Evolutionary conservation across 192 early-diverging fungal genomes (phyloP), one percentile per base, ranked within the genome.

Genomic region (Spizellomyces sp.): DNA sequence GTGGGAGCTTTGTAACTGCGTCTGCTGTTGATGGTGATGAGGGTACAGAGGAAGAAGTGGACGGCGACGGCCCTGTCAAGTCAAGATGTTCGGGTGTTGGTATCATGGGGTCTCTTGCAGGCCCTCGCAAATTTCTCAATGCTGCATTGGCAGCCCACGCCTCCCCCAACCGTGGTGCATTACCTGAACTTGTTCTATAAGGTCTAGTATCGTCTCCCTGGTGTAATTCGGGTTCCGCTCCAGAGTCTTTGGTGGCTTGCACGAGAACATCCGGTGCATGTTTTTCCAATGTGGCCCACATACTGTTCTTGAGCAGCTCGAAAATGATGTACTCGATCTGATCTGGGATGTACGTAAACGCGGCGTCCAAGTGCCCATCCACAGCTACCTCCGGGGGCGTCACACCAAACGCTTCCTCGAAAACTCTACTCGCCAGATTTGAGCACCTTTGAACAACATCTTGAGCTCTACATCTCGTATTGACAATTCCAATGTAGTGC

Each of bases 291-390:
- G 93, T 92, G 62, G 86, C 84, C 50, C 86, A 77, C 83, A 95
- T 91, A 47, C 90, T 86, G 81, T 96, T 96, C 70, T 91, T 90
- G 65, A 98, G 77, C 54, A 98, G 78, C 82, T 98, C 95, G 63
- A 92, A 95, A 17, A 98, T 62, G 47, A 98, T 92, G 75, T 96
- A 95, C 80, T 95, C 93, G 64, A 96, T 88, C 66, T 98, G 95
- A 48, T 94, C 96, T 8, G 95, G 93, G 62, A 99, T 96, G 75
- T 96, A 99, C 70, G 90, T 88, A 75, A 99, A 94, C 22, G 83
- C 80, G 7, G 91, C 91, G 56, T 90, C 84, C 0, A 80, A 74
- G 69, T 88, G 79, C 8, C 92, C 94, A 71, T 93, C 91, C 14
- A 96, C 74, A 4, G 89, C 55, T 5, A 96, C 87, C 58, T 92